These are phyloP conservation scores for Coleophoma cylindrospora DNA, from an alignment of 2,329 filamentous ascomycete genomes.

Conservation along the genomic window DNA sequence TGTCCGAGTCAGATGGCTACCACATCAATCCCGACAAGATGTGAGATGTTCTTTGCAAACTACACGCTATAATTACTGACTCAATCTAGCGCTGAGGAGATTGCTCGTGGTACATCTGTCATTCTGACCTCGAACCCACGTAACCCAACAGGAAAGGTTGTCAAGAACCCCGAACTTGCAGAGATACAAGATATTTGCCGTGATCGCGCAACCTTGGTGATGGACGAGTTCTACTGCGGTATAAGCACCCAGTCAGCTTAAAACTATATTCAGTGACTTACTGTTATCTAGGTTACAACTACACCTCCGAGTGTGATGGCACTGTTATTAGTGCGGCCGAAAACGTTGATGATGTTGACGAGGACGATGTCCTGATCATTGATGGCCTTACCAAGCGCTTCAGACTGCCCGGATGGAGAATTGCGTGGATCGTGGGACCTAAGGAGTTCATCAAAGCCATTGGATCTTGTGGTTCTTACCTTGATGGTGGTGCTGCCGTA, in stretches of 20 bases:
- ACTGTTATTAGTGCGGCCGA: conserved; percentile 83
- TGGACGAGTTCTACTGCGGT: conserved; percentile 87
- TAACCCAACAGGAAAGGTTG: conserved; percentile 87
- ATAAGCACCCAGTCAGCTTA: no score
- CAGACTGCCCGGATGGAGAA: conserved; percentile 91
- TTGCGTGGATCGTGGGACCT: conserved; percentile 92
- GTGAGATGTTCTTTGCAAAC: neutral
- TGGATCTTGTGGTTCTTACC: conserved; percentile 86
- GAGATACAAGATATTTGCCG: conserved; percentile 92
- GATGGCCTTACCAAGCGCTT: conserved; percentile 97
- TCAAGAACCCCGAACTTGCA: conserved; percentile 77
- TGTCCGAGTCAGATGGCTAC: conserved; percentile 82
- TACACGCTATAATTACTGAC: neutral
- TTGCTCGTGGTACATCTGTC: conserved; percentile 78
- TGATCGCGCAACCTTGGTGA: conserved; percentile 84
- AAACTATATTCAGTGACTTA: no score
- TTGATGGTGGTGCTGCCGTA: conserved; percentile 90
- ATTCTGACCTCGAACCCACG: conserved; percentile 93
- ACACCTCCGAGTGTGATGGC: conserved; percentile 87
- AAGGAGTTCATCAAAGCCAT: conserved; percentile 93
- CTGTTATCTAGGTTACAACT: conserved; percentile 68
- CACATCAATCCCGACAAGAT: conserved; percentile 93
- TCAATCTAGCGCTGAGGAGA: conserved; percentile 62
- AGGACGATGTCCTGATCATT: conserved; percentile 89
- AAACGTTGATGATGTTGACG: conserved; percentile 84